Evolutionary conservation across 148 eudicot genomes (phyloP).

Genomic region (Pouteria glomerata): DNA sequence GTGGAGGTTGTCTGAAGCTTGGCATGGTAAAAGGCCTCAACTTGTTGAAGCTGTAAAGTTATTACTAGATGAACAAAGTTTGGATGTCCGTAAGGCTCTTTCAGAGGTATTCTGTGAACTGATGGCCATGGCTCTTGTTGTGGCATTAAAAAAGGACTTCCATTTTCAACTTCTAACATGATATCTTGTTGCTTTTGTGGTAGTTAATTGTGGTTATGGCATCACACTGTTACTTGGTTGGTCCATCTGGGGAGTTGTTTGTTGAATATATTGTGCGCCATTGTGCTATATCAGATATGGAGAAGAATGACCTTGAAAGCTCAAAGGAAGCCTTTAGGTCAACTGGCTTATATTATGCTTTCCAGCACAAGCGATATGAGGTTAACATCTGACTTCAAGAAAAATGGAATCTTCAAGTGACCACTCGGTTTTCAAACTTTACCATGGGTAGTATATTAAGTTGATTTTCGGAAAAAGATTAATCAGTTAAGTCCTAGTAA

Average conservation of each 20-base stretch:
- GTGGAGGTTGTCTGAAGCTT: constrained; percentile 82
- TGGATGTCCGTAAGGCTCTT: constrained; percentile 85
- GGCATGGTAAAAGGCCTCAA: constrained; percentile 75
- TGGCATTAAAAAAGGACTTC: constrained; percentile 4
- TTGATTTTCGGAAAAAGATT: not conserved
- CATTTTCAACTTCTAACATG: constrained; percentile 6
- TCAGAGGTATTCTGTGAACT: constrained; percentile 61
- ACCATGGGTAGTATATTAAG: not conserved
- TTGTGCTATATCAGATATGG: constrained; percentile 64
- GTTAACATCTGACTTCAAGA: constrained; percentile 26
- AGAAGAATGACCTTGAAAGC: constrained; percentile 38
- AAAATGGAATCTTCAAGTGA: not conserved
- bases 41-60: constrained; percentile 77
- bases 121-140: not conserved
- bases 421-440: not conserved
- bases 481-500: not conserved
- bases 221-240: constrained; percentile 95
- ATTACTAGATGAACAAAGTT: constrained; percentile 72
- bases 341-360: constrained; percentile 37
- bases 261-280: constrained; percentile 89
- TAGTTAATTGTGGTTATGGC: constrained; percentile 98
- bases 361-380: constrained; percentile 52
- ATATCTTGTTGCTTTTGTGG: constrained; percentile 17
- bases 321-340: constrained; percentile 41
- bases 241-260: constrained; percentile 88